Evolutionary conservation across 2,329 filamentous ascomycete genomes (phyloP), one percentile per base, ranked within the genome.

Genomic region (Scleromitrula shiraiana): DNA sequence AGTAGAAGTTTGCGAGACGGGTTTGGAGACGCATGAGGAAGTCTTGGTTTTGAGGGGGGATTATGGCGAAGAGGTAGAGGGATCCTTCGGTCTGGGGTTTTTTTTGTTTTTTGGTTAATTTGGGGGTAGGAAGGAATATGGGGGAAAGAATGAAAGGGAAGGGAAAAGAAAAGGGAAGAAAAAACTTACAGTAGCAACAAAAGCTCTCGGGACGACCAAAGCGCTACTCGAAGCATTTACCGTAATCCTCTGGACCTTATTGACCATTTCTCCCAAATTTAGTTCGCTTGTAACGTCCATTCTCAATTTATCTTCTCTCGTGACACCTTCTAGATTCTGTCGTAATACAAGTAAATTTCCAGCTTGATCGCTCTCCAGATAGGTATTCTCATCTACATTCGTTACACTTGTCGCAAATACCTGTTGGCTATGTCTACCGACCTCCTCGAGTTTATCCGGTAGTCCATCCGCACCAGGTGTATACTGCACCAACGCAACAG

Each of bases 261-360:
- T 98, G 47, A 97, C 88, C 77, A 93, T 88, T 65, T 98, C 91
- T 1, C 93, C 90, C 8, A 98, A 72, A 37, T 84, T 81, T 53
- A 97, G 80, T 65, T 96, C 90, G 51, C 85, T 83, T 1, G 80
- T 87, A 5, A 89, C 73, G 35, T 87, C 76, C 55, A 97, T 68
- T 23, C 80, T 74, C 41, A 76, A 76, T 51, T 75, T 77, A 57
- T 95, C 88, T 44, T 93, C 83, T 1, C 77, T 75, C 0, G 82
- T 88, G 1, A 88, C 82, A 0, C 85, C 88, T 2, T 82, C 74
- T 2, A 71, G 60, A 57, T 96, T 90, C 30, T 82, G 78, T 43
- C 80, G 74, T n/a, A 97, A 70, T 3, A 96, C 81, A 46, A 90
- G 71, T 3, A 98, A 66, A 56, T 98, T 97, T 1, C 91, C 91